Conservation (phyloP, 2,329 filamentous ascomycete genomes). For the Trichoderma hamatum region DNA sequence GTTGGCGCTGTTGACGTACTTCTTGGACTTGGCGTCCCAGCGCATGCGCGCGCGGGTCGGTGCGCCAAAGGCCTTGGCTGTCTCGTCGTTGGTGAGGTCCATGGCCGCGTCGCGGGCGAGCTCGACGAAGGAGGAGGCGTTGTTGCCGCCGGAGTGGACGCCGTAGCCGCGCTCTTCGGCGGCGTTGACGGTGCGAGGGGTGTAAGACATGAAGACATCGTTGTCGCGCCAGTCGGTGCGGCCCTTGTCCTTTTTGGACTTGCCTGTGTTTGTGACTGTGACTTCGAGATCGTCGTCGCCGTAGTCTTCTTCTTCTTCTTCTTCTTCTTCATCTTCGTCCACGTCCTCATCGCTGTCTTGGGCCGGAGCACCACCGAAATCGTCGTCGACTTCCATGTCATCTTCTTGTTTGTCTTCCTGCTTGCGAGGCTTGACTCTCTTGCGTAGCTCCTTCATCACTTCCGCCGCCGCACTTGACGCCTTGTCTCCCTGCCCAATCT, state of each 20-base stretch:
- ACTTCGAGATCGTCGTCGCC: conserved; percentile 70
- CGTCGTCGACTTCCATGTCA: conserved; percentile 42
- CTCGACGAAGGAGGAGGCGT: conserved; percentile 74
- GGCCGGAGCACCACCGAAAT: conserved; percentile 35
- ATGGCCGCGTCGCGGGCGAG: conserved; percentile 86
- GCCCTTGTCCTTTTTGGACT: conserved; percentile 51
- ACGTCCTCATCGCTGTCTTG: conserved; percentile 31
- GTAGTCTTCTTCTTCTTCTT: conserved; percentile 62
- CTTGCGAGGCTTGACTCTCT: conserved; percentile 65
- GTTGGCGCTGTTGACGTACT: conserved; percentile 89
- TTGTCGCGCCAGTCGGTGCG: conserved; percentile 75
- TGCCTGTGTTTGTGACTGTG: conserved; percentile 65
- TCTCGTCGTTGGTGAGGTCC: conserved; percentile 91
- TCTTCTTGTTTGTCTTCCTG: conserved; percentile 44
- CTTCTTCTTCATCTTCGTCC: conserved; percentile 50
- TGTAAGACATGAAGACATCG: conserved; percentile 97
- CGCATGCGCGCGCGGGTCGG: conserved; percentile 76
- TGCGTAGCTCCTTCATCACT: conserved; percentile 72
- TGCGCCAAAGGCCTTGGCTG: conserved; percentile 75
- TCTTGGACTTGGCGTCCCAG: conserved; percentile 96
- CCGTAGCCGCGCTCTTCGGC: conserved; percentile 93
- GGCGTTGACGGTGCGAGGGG: conserved; percentile 75
- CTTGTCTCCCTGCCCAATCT: conserved; percentile 77
- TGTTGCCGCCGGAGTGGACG: conserved; percentile 79
- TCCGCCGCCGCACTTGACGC: conserved; percentile 66